Base-by-base conservation (phyloP, 306 rosid species). In the Betula pendula region DNA sequence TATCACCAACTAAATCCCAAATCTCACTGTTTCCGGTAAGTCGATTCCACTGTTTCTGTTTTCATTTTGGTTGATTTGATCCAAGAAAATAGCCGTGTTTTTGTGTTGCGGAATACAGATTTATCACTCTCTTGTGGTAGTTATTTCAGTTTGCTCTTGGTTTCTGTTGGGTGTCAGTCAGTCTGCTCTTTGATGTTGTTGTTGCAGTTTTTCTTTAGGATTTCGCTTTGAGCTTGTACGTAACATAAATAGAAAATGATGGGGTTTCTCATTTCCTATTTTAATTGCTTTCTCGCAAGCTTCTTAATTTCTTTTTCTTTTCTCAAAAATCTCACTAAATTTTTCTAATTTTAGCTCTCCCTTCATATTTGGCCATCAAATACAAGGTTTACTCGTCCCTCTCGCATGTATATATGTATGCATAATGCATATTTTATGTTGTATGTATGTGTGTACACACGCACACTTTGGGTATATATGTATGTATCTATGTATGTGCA, bases 181-280 rank as follows among this genome's bases (percentile, higher is more conserved):
- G 56, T 72, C 33, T 13, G 22, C 69, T 71, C 19, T 77, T 73
- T 14, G 40, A 53, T 38, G 24, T 33, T 80, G 51, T 56, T 72
- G 71, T 77, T 25, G 20, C 15, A 69, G 13, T 25, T 71, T 43
- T 45, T 75, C 49, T 25, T 8, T 13, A 40, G 66, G 42, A 3
- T 12, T 50, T 63, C 20, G 52, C 12, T 71, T 52, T 9, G 25
- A 58, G 65, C 68, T 47, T 3, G 13, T 84, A 68, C 74, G 16
- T 47, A 27, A 20, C 49, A 16, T 43, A 19, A 55, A 40, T 73
- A 47, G 43, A 68, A 53, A 66, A 84, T 60, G 2, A 53, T 58
- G 42, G 69, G 55, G 50, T 76, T 81, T 83, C 3, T 44, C 50
- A 45, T 24, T 29, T 13, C 24, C 74, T 55, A 16, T n/a, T 14